A percentile compares a stretch with the other conserved stretches of the same genome.
phyloP scores from a whole-genome alignment of 164 flowering plant species.

The Liriodendron chinense region DNA sequence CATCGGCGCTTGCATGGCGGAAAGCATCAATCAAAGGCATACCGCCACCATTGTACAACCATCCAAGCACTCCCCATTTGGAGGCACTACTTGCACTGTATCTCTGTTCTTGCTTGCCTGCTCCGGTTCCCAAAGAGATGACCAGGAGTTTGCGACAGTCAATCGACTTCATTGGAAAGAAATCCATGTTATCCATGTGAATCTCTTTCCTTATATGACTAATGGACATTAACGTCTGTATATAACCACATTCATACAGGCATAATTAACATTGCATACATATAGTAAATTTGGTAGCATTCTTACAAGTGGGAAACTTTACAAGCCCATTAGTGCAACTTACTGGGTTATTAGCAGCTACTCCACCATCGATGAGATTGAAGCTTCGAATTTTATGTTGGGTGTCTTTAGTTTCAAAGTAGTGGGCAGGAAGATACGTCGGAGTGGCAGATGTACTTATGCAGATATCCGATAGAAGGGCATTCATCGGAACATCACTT shows the following conservation, averaged over 20 bases:
- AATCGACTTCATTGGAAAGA: conserved; percentile 22
- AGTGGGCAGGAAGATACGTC: conserved; percentile 18
- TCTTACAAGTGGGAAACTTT: background rate
- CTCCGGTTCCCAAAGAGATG: conserved; percentile 54
- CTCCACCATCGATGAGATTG: conserved; percentile 45
- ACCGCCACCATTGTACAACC: conserved; percentile 41
- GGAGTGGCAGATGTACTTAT: conserved; percentile 34
- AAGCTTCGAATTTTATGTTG: conserved; percentile 17
- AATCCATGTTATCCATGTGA: conserved; percentile 17
- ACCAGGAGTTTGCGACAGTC: conserved; percentile 34
- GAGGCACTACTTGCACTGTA: conserved; percentile 36
- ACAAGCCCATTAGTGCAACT: background rate
- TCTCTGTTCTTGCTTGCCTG: conserved; percentile 28
- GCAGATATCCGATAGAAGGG: conserved; percentile 35
- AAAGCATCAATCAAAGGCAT: conserved; percentile 40
- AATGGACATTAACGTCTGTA: conserved; percentile 43
- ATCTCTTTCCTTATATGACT: conserved; percentile 33
- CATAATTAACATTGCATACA: background rate
- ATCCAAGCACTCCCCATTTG: conserved; percentile 45
- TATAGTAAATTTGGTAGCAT: background rate
- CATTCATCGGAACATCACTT: conserved; percentile 17
- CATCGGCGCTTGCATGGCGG: conserved; percentile 44
- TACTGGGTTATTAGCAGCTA: conserved; percentile 52
- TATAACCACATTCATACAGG: background rate
- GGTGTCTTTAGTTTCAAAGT: conserved; percentile 20